Conservation (phyloP, 805 yeast genomes). For the Starmera dryadoides region DNA sequence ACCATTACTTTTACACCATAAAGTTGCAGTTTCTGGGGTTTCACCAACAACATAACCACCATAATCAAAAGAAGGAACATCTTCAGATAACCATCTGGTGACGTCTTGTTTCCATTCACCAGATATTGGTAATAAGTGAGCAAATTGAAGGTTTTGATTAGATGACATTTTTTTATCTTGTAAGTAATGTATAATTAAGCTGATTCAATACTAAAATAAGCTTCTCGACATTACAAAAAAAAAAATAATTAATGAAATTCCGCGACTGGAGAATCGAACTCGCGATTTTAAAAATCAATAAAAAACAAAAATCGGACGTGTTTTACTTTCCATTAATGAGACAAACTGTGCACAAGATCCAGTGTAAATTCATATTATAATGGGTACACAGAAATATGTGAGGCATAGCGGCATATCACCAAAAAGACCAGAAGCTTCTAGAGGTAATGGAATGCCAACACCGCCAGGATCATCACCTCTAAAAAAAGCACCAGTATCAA, state of each 20-base stretch:
- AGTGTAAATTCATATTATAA: too few relatives aligned
- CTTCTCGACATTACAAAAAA: background rate
- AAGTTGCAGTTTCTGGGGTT: constrained; percentile 59
- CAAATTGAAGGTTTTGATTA: constrained; percentile 27
- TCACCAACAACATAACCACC: constrained; percentile 96
- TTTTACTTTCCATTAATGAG: too few relatives aligned
- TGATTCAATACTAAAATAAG: too few relatives aligned
- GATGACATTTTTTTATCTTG: constrained; percentile 6
- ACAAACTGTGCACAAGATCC: too few relatives aligned
- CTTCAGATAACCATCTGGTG: constrained; percentile 73
- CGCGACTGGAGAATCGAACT: background rate
- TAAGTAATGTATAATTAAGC: too few relatives aligned
- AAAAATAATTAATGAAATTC: background rate
- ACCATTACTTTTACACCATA: constrained; percentile 78
- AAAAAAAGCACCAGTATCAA: too few relatives aligned
- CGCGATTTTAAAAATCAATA: background rate
- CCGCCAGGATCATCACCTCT: too few relatives aligned
- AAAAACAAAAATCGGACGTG: background rate
- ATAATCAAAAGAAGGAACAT: constrained; percentile 88
- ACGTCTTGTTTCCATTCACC: constrained; percentile 82
- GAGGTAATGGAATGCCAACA: too few relatives aligned
- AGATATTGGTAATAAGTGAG: constrained; percentile 60
- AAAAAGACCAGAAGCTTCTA: too few relatives aligned
- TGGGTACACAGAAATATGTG: too few relatives aligned
- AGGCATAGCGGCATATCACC: background rate